Evolutionary conservation across 2,329 filamentous ascomycete genomes (phyloP).

Genomic region (Epichloe hybrida): DNA sequence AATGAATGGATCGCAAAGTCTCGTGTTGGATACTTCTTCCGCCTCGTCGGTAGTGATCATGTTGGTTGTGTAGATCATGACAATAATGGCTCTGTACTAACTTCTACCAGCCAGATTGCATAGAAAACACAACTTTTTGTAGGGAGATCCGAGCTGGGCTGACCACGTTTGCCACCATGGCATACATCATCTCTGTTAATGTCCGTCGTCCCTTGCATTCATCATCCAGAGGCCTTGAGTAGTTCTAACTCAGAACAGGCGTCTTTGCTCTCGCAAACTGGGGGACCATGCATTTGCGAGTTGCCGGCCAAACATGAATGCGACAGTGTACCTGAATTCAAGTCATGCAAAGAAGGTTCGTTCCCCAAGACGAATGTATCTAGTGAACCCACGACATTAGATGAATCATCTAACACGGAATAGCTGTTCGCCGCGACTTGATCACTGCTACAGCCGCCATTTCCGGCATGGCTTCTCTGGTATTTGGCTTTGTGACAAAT

Average conservation of each 20-base stretch:
- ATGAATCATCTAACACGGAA: conserved; percentile 2
- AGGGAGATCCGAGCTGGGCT: conserved; percentile 67
- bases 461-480: conserved; percentile 58
- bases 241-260: conserved; percentile 33
- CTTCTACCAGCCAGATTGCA: conserved; percentile 44
- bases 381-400: neutral
- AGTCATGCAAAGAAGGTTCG: conserved; percentile 32
- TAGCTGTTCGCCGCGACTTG: conserved; percentile 58
- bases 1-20: conserved; percentile 4
- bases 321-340: conserved; percentile 29
- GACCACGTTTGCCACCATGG: conserved; percentile 71
- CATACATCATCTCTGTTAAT: conserved; percentile 70
- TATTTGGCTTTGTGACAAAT: conserved; percentile 71
- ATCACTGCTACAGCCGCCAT: conserved; percentile 77
- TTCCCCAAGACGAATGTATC: neutral
- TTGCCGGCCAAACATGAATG: conserved; percentile 31
- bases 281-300: conserved; percentile 66
- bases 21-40: conserved; percentile 4
- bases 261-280: conserved; percentile 59
- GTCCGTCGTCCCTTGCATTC: conserved; percentile 21
- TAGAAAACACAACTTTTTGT: conserved; percentile 57
- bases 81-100: neutral
- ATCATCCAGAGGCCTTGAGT: neutral
- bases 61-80: neutral
- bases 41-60: conserved; percentile 3